These are phyloP conservation scores for Byssothecium circinans DNA, from an alignment of 2,329 filamentous ascomycete species.

Conservation along the genomic window DNA sequence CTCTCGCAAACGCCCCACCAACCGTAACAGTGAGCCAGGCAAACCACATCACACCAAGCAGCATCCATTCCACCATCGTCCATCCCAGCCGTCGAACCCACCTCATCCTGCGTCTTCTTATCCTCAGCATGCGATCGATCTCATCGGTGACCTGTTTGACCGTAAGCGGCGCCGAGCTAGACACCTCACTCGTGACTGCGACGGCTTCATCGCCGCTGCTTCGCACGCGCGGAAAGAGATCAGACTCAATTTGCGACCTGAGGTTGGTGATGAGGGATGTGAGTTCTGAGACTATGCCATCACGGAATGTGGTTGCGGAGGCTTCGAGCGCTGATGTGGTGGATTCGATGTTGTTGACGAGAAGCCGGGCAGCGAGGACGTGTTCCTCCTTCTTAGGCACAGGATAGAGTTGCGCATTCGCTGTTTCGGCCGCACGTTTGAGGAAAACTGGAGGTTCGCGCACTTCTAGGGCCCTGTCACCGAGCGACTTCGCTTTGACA, in stretches of 20 bases:
- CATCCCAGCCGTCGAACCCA: conserved; percentile 78
- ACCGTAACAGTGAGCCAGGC: conserved; percentile 88
- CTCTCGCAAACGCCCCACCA: conserved; percentile 64
- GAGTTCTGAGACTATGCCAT: conserved; percentile 49
- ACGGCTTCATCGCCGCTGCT: conserved; percentile 77
- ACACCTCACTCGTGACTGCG: conserved; percentile 73
- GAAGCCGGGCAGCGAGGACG: conserved; percentile 55
- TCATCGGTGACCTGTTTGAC: conserved; percentile 79
- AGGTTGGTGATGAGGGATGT: conserved; percentile 46
- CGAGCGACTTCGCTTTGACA: conserved; percentile 85
- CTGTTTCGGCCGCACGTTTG: conserved; percentile 46
- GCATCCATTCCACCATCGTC: conserved; percentile 80
- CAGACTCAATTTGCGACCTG: conserved; percentile 52
- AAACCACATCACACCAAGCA: conserved; percentile 91
- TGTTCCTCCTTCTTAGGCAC: conserved; percentile 56
- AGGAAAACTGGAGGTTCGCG: conserved; percentile 41
- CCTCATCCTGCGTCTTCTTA: conserved; percentile 71
- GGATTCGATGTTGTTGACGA: conserved; percentile 53
- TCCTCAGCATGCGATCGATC: conserved; percentile 68
- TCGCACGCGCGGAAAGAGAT: conserved; percentile 63
- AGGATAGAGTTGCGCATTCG: conserved; percentile 48
- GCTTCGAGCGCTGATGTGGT: conserved; percentile 51
- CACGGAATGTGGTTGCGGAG: conserved; percentile 55
- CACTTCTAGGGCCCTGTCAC: conserved; percentile 61
- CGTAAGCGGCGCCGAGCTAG: conserved; percentile 73